Base-by-base conservation (phyloP, 129 eudicot genomes). In the Smallanthus sonchifolius region DNA sequence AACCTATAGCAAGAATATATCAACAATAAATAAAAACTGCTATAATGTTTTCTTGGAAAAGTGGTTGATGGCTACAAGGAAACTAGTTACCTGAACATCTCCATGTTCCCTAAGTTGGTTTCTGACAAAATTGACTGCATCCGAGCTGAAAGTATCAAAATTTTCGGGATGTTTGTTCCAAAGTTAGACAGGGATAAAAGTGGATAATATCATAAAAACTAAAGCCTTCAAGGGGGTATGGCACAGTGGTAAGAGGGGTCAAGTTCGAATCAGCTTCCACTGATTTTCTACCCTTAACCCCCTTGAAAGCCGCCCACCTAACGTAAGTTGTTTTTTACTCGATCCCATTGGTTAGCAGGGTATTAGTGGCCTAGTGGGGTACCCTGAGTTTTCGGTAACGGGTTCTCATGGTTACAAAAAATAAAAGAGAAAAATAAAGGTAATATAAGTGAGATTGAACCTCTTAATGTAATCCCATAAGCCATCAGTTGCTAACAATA, bases 391-490 rank as follows among this genome's bases (percentile, higher is more conserved):
- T 36, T 36, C 2, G 40, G 40, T 37, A 37, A 37, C 40, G 4
- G 40, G 40, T 37, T 37, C 40, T 37, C 40, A 5, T 37, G 40
- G 5, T 37, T 37, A 37, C 40, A 57, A 70, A 52, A 19, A 0
- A 19, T 44, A 3, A 10, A 45, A n/a, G 39, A 49, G 1, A 38
- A 24, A 9, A 74, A 72, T 6, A 40, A 57, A 13, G 15, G 10
- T 11, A 56, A 57, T 17, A 32, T 16, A 57, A 16, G 15, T 20
- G 7, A 68, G 75, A 42, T 3, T 48, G 59, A 52, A 95, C 99
- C 99, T 95, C 57, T 87, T 88, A n/a, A 95, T 82, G 87, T 95
- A 95, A 82, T 95, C 99, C 99, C 99, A 95, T 75, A 95, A 88
- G 56, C 99, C 99, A 87, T 95, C 99, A 68, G 99, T 91, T 69